Evolutionary conservation across 345 rosid species (phyloP).

Genomic region (Arabis alpina): DNA sequence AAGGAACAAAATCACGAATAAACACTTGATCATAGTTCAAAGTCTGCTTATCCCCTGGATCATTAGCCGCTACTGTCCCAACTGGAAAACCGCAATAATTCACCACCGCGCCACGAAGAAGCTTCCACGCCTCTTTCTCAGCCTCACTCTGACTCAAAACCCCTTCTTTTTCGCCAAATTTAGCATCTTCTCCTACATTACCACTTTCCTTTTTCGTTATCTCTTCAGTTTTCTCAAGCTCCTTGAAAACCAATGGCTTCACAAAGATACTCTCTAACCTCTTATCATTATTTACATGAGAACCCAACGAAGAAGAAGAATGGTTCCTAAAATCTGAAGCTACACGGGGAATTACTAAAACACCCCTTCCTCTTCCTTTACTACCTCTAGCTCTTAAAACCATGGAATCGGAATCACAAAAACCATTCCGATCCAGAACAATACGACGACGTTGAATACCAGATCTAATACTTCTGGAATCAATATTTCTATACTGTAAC

Average conservation of each 20-base stretch:
- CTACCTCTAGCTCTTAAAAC: slow-evolving; percentile 37
- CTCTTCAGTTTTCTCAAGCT: slow-evolving; percentile 11
- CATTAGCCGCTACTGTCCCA: slow-evolving; percentile 87
- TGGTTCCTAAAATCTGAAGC: slow-evolving; percentile 75
- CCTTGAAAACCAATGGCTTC: slow-evolving; percentile 60
- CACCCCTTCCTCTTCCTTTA: slow-evolving; percentile 55
- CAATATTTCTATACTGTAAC: slow-evolving; percentile 46
- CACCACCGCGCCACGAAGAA: slow-evolving; percentile 74
- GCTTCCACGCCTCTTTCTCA: slow-evolving; percentile 87
- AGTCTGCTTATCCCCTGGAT: slow-evolving; percentile 69
- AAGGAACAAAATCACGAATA: slow-evolving; percentile 98
- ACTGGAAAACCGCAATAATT: slow-evolving; percentile 79
- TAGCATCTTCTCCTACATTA: slow-evolving; percentile 48
- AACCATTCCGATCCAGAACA: slow-evolving; percentile 52
- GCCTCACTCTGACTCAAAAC: slow-evolving; percentile 49
- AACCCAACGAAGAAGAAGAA: slow-evolving; percentile 63
- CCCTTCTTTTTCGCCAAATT: slow-evolving; percentile 18
- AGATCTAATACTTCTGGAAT: slow-evolving; percentile 43
- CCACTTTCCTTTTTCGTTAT: slow-evolving; percentile 39
- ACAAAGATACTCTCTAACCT: slow-evolving; percentile 73
- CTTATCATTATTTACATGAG: slow-evolving; percentile 67
- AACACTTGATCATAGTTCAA: slow-evolving; percentile 94
- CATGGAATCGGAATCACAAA: slow-evolving; percentile 61
- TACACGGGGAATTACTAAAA: slow-evolving; percentile 74
- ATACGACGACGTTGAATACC: slow-evolving; percentile 36